Conservation (phyloP, 495 filamentous ascomycete species). For the Talaromyces borbonicus region DNA sequence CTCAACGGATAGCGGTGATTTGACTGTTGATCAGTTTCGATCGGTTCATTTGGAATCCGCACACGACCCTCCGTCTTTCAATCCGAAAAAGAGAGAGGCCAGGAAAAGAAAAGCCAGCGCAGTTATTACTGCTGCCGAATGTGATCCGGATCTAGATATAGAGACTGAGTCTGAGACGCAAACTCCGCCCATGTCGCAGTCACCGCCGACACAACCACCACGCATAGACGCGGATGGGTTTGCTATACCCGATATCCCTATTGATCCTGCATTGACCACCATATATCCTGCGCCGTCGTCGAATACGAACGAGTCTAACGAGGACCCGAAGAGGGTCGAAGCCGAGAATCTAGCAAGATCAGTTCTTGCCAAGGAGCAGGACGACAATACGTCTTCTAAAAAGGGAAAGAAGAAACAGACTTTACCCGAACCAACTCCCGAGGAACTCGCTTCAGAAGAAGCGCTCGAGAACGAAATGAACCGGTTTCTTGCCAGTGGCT, state of each 20-base stretch:
- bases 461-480: conserved; percentile 36
- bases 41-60: conserved; percentile 52
- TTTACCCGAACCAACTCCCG: conserved; percentile 24
- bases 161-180: conserved; percentile 16
- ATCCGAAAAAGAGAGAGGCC: conserved; percentile 43
- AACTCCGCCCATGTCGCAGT: conserved; percentile 4
- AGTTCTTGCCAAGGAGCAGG: conserved; percentile 4
- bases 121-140: conserved; percentile 38
- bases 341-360: background rate
- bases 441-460: conserved; percentile 34
- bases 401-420: conserved; percentile 18
- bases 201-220: conserved; percentile 14
- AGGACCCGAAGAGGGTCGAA: conserved; percentile 1
- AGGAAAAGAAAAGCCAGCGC: conserved; percentile 27
- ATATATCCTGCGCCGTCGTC: conserved; percentile 27
- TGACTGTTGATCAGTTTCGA: conserved; percentile 83
- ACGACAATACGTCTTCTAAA: conserved; percentile 14
- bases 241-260: conserved; percentile 36
- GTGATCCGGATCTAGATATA: no score
- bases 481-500: conserved; percentile 26
- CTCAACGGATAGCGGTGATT: conserved; percentile 60
- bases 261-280: conserved; percentile 31
- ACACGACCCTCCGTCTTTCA: conserved; percentile 77
- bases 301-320: conserved; percentile 6
- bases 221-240: conserved; percentile 40